Evolutionary conservation across 2,329 filamentous ascomycete species (phyloP), one percentile per base, ranked within the genome.

Genomic region (Monosporascus ibericus): DNA sequence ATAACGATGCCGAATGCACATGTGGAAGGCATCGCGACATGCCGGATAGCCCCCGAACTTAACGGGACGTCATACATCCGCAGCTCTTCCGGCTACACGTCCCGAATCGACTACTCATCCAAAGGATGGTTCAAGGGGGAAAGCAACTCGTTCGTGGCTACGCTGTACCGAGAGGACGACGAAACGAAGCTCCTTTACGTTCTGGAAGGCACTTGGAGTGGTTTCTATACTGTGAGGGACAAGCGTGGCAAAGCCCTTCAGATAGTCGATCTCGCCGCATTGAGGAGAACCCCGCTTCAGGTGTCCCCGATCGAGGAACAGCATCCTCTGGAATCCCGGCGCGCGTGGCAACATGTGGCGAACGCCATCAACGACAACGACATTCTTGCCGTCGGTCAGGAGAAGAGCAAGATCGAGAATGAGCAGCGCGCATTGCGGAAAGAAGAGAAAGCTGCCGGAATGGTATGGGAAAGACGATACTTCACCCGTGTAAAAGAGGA

Each of bases 81-180:
- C 52, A 94, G 90, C 58, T 94, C 87, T 24, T 87, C 86, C 2
- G 92, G 94, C 50, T 96, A 87, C 74, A 87, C 90, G 5, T 82
- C 90, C 58, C 92, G 90, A 74, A 88, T 97, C 64, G 90, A 96
- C 68, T 99, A 96, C 75, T 88, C 84, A 55, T 92, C 92, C 64
- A 92, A 90, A 68, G 92, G 92, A 53, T 99, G 92, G 92, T 72
- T 99, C 9, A 91, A 87, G 46, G 94, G 92, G 60, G 95, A 95
- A 79, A 96, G 96, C 77, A 97, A 97, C 75, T 88, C 81, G 52
- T 90, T 97, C 68, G 83, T 77, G 14, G 92, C 91, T 15, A 78
- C 77, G 24, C 69, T 97, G 52, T 91, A 87, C 72, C 79, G 76
- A 17, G 83, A 88, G 70, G 72, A 84, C 74, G 76, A 77, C 71